These are phyloP conservation scores for Coemansia sp. DNA, from an alignment of 192 early-diverging fungal genomes.

Conservation along the genomic window DNA sequence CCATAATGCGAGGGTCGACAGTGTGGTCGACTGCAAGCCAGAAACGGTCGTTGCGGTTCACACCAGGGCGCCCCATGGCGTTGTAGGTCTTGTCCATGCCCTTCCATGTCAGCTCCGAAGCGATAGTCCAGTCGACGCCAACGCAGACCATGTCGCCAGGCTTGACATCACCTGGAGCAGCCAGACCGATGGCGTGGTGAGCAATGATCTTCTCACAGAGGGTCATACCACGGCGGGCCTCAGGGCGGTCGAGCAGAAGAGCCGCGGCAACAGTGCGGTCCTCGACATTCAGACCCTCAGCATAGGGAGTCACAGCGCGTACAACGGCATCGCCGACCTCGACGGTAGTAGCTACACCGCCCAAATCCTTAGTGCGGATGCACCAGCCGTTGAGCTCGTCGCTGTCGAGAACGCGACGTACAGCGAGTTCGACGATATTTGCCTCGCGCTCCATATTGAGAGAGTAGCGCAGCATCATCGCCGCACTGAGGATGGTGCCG, in stretches of 20 bases:
- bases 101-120: conserved; percentile 81
- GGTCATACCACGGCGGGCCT: conserved; percentile 68
- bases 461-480: conserved; percentile 94
- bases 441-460: conserved; percentile 89
- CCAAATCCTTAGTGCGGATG: conserved; percentile 89
- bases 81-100: conserved; percentile 86
- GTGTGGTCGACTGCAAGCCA: conserved; percentile 83
- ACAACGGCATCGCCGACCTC: conserved; percentile 93
- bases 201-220: conserved; percentile 78
- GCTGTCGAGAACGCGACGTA: conserved; percentile 88
- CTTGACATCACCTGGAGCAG: conserved; percentile 65
- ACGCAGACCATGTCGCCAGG: conserved; percentile 84
- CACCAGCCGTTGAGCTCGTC: conserved; percentile 64
- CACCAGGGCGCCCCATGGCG: conserved; percentile 69
- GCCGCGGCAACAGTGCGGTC: conserved; percentile 49
- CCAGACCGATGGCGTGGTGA: conserved; percentile 71
- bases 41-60: conserved; percentile 78
- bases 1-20: conserved; percentile 73
- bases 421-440: conserved; percentile 87
- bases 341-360: conserved; percentile 77
- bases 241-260: conserved; percentile 53
- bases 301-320: conserved; percentile 64
- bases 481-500: conserved; percentile 93
- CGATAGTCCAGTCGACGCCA: conserved; percentile 79
- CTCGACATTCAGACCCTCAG: conserved; percentile 61